Evolutionary conservation across 768 basidiomycete genomes (phyloP), one percentile per base, ranked within the genome.

Genomic region (Tylopilus intermedius): DNA sequence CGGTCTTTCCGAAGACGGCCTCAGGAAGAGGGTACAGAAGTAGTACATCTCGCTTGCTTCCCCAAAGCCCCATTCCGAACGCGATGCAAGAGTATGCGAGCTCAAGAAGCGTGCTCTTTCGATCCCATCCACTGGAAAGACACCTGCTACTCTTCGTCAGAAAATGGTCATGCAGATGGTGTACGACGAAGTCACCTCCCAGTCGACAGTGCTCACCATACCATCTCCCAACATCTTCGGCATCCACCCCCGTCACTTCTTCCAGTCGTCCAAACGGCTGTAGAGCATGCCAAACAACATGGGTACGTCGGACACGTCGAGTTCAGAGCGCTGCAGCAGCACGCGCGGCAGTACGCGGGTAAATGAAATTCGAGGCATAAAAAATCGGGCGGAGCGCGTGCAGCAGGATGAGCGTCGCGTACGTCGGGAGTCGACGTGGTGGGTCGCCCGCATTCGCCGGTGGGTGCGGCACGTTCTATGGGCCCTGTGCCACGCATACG

Each of bases 231-330:
- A 69, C 67, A 92, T 90, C 39, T 80, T 77, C 30, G 95, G 71
- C 27, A 95, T 94, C 94, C 94, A 97, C 2, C 76, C 77, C n/a
- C 91, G 76, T 62, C 95, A 91, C 67, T 83, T 87, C 71, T 83
- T 87, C 87, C 89, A 93, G 13, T 86, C 84, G 38, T 89, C 86
- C 4, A 75, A 71, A 21, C 76, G 78, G 59, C 88, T 90, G 65
- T 92, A 96, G 4, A 97, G 74, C 83, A 95, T 86, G 10, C 76
- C 76, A 62, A 90, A 97, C 5, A 99, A 71, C 84, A 97, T 84
- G 0, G 95, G 95, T 0, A 97, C 90, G 62, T 97, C 94, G 1
- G 72, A 73, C 1, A 73, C 71, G 61, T 97, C 94, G 6, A 97
- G 71, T 50, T 83, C 79, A 0, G 92, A 86, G 2, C 95, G 82